Conservation (phyloP, 805 yeast species). For the Myxozyma nipponensis region DNA sequence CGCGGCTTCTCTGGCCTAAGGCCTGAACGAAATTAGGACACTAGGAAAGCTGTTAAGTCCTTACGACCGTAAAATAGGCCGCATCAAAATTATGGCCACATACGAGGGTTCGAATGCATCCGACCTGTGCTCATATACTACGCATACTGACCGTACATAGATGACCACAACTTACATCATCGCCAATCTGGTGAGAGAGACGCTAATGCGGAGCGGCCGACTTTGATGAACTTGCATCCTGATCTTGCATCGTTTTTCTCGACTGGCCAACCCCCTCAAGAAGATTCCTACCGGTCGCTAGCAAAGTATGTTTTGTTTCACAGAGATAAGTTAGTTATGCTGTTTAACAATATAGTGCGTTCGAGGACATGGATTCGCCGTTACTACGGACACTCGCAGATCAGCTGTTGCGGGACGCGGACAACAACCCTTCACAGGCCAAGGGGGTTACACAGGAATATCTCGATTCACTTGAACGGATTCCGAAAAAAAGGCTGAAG, state of each 20-base stretch:
- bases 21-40: too few relatives aligned
- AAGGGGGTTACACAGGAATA: constrained; percentile 64
- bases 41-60: too few relatives aligned
- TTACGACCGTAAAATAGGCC: too few relatives aligned
- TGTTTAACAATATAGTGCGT: constrained; percentile 9
- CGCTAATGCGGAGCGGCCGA: constrained; percentile 8
- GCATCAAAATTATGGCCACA: constrained; percentile 25
- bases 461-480: constrained; percentile 73
- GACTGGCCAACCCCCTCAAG: constrained; percentile 5
- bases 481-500: constrained; percentile 45
- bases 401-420: constrained; percentile 21
- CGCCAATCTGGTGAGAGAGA: background rate
- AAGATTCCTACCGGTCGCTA: constrained; percentile 10
- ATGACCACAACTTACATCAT: constrained; percentile 21
- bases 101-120: constrained; percentile 18
- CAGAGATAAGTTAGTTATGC: background rate
- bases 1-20: too few relatives aligned
- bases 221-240: constrained; percentile 19
- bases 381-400: constrained; percentile 17
- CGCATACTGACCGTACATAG: background rate
- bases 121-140: background rate
- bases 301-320: constrained; percentile 11
- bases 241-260: constrained; percentile 26
- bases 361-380: constrained; percentile 15
- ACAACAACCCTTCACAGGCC: constrained; percentile 11